Base-by-base conservation (phyloP, 2,329 filamentous ascomycete species). In the Sclerotinia sclerotiorum region DNA sequence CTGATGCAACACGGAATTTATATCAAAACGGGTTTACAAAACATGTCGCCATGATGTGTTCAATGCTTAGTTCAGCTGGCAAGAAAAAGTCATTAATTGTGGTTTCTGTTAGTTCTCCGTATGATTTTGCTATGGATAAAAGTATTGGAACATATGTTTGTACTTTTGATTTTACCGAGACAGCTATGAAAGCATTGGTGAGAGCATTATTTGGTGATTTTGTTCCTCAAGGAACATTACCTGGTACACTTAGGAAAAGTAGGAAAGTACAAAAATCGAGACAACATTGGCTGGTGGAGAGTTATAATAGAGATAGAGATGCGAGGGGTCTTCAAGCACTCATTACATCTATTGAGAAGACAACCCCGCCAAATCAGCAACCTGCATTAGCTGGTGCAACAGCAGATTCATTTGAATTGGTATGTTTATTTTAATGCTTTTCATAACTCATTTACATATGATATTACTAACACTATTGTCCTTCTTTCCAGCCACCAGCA, bases 21-120 rank as follows among this genome's bases (percentile, higher is more conserved):
- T 98, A 97, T 76, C 94, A 98, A 78, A 88, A 93, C 63, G 93
- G 93, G 0, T 98, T 98, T 77, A 94, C 94, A 2, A 98, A 97
- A 78, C 94, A 98, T 73, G 92, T 97, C 11, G 90, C 94, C 17
- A 95, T 97, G 90, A 94, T 97, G 80, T 97, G 94, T 80, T 92
- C 91, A 29, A 90, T 93, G 87, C 85, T 93, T 68, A 87, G 88
- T 8, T 88, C 89, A 8, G 86, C 86, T 19, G 91, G 91, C 2
- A 91, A 93, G 76, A 92, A 95, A 78, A 97, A 97, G 79, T 92
- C 94, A 0, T 81, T 97, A 49, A 89, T 97, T 32, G 94, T 97
- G 4, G 90, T 97, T 10, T 91, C 94, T 0, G 94, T 97, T 73
- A 97, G 93, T 79, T 97, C 94, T 0, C 94, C 94, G 0, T 98